These are phyloP conservation scores for Geranium incanum DNA, from an alignment of 441 rosid genomes.

Conservation along the genomic window DNA sequence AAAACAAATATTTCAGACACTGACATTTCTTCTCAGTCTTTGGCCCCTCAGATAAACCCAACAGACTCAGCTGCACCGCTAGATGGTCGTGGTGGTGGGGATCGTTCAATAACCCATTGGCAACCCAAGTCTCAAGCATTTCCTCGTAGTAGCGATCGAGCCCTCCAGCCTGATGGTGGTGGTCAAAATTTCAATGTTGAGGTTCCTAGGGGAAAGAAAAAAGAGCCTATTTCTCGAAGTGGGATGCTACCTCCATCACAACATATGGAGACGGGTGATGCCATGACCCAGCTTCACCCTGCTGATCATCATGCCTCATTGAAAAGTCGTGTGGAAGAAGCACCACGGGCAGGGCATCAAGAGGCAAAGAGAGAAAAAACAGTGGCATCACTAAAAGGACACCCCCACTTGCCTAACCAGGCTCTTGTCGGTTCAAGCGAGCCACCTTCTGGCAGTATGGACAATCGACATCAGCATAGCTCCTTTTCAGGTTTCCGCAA, in stretches of 20 bases:
- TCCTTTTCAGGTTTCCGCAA: constrained; percentile 38
- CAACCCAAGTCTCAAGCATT: constrained; percentile 56
- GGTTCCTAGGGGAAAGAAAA: constrained; percentile 37
- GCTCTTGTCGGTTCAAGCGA: constrained; percentile 28
- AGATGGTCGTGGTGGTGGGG: constrained; percentile 49
- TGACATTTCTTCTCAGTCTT: constrained; percentile 33
- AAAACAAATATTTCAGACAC: constrained; percentile 36
- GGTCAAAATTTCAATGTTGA: constrained; percentile 36
- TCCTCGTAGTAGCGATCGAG: constrained; percentile 29
- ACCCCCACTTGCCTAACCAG: constrained; percentile 26
- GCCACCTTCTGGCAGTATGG: constrained; percentile 29
- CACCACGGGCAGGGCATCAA: constrained; percentile 24
- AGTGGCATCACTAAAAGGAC: constrained; percentile 26
- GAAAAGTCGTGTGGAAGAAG: constrained; percentile 36
- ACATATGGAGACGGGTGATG: constrained; percentile 30
- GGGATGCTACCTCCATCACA: constrained; percentile 27
- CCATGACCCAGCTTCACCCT: constrained; percentile 26
- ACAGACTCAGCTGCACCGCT: constrained; percentile 36
- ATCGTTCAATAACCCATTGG: constrained; percentile 61
- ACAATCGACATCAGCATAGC: constrained; percentile 38
- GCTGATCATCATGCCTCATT: constrained; percentile 24
- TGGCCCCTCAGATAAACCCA: constrained; percentile 38
- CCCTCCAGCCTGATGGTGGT: constrained; percentile 32
- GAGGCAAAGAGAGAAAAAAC: constrained; percentile 47
- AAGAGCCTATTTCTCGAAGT: constrained; percentile 30